These are phyloP conservation scores for Fistulinella cinereoalba DNA, from an alignment of 1,284 basidiomycete genomes.

Conservation along the genomic window DNA sequence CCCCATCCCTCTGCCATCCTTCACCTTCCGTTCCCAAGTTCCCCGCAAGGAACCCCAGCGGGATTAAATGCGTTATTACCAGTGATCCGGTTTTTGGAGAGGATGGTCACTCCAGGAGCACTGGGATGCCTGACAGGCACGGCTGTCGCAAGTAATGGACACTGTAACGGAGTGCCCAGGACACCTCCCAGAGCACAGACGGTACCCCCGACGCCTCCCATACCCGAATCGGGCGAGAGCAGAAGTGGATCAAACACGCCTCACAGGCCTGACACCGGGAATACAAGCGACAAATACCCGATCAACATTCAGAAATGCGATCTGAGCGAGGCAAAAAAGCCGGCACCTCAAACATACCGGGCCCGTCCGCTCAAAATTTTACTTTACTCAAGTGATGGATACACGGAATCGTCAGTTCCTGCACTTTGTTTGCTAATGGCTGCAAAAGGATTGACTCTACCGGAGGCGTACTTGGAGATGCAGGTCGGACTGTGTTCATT, in stretches of 20 bases:
- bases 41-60: slow-evolving; percentile 48
- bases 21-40: slow-evolving; percentile 70
- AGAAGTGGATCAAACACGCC: slow-evolving; percentile 19
- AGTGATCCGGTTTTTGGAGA: slow-evolving; percentile 60
- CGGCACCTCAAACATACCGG: slow-evolving; percentile 17
- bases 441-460: slow-evolving; percentile 62
- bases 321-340: slow-evolving; percentile 1
- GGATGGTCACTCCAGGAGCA: slow-evolving; percentile 49
- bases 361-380: slow-evolving; percentile 68
- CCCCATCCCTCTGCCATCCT: slow-evolving; percentile 68
- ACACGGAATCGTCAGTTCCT: slow-evolving; percentile 89
- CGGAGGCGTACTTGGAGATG: slow-evolving; percentile 88
- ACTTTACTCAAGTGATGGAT: slow-evolving; percentile 77
- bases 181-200: slow-evolving; percentile 10
- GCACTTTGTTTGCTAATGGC: slow-evolving; percentile 91
- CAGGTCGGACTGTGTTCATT: slow-evolving; percentile 40
- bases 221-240: slow-evolving; percentile 17
- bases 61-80: slow-evolving; percentile 53
- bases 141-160: neutral
- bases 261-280: slow-evolving; percentile 2
- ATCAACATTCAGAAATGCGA: slow-evolving; percentile 6
- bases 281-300: slow-evolving; percentile 16
- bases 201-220: slow-evolving; percentile 23
- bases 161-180: slow-evolving; percentile 8
- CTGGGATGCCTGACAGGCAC: slow-evolving; percentile 21